Base-by-base conservation (phyloP, 1,139 yeast species). In the Geotrichum fermentans region DNA sequence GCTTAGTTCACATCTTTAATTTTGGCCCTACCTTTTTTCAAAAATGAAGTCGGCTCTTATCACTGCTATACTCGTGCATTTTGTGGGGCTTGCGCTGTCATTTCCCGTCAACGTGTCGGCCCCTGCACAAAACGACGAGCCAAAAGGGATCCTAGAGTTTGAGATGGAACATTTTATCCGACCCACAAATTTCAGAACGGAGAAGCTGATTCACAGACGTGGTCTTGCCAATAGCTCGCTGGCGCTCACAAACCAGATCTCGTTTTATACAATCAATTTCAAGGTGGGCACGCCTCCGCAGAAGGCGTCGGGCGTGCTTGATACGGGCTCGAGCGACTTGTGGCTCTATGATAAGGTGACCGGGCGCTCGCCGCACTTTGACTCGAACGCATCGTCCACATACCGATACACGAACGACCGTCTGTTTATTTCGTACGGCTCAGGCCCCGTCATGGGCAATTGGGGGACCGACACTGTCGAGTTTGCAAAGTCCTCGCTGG, bases 381-480 rank as follows among this genome's bases (percentile, higher is more conserved):
- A 55, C 48, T 53, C 61, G 1, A 37, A 48, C 16, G 40, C 55
- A 13, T 61, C 65, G 4, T 52, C 61, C 5, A 52, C 60, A 4
- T 60, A 53, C 44, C 51, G 52, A 13, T 49, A 30, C 40, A 50
- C 54, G 43, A 51, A 51, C 24, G 45, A 56, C 16, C 53, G 51
- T 16, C 56, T 61, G 43, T 49, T 48, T 24, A 61, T 62, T 43
- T 32, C 48, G 21, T 62, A 62, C 40, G 63, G 63, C 5, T 52
- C 58, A 0, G 65, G 65, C 2, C 53, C 58, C 10, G 89, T 90
- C 1, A 51, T 55, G 4, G 92, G 94, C 40, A 60, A 70, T 40
- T 82, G 81, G 79, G 85, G 81, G 45, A 68, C 68, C 45, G 92
- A 83, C 58, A 64, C 66, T 34, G 65, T 80, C 26, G 52, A 55